phyloP scores from a whole-genome alignment of 2,329 filamentous ascomycete genomes.

The Epichloe sibirici region DNA sequence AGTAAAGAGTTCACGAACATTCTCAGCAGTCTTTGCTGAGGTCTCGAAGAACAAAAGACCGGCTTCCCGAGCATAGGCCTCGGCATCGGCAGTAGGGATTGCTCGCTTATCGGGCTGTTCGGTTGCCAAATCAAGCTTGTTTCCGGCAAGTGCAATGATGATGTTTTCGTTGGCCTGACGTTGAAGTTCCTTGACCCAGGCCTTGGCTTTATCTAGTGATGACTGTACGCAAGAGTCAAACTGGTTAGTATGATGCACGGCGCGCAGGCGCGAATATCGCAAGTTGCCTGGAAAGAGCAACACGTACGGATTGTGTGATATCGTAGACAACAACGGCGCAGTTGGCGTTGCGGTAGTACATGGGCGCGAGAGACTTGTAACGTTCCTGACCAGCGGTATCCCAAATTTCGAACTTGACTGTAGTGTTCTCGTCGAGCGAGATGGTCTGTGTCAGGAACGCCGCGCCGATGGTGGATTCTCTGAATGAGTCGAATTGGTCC shows the following conservation, averaged over 20 bases:
- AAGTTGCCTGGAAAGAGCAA: neutral
- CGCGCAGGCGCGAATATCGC: neutral
- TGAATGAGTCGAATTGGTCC: conserved; percentile 98
- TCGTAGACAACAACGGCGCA: conserved; percentile 98
- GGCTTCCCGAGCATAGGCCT: conserved; percentile 88
- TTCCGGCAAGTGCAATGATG: conserved; percentile 93
- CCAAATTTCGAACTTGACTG: conserved; percentile 99
- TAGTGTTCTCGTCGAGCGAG: conserved; percentile 93
- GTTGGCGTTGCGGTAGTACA: conserved; percentile 99
- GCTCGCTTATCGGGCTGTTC: conserved; percentile 94
- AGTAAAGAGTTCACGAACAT: conserved; percentile 90
- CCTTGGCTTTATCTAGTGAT: conserved; percentile 96
- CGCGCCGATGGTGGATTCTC: conserved; percentile 95
- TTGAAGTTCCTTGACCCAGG: conserved; percentile 98
- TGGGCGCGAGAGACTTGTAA: conserved; percentile 96
- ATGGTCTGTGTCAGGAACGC: conserved; percentile 99
- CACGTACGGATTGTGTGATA: conserved; percentile 89
- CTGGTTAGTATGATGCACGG: neutral
- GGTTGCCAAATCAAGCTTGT: conserved; percentile 92
- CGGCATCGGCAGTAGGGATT: conserved; percentile 76
- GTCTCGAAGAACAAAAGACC: conserved; percentile 97
- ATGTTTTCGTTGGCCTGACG: conserved; percentile 99
- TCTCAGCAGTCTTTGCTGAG: conserved; percentile 93
- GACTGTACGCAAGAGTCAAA: conserved; percentile 41
- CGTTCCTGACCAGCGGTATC: conserved; percentile 96